Percentiles rank a stretch among this genome's conserved stretches.
Conservation (phyloP, 768 basidiomycete genomes). For the Pseudohyphozyma bogoriensis region DNA sequence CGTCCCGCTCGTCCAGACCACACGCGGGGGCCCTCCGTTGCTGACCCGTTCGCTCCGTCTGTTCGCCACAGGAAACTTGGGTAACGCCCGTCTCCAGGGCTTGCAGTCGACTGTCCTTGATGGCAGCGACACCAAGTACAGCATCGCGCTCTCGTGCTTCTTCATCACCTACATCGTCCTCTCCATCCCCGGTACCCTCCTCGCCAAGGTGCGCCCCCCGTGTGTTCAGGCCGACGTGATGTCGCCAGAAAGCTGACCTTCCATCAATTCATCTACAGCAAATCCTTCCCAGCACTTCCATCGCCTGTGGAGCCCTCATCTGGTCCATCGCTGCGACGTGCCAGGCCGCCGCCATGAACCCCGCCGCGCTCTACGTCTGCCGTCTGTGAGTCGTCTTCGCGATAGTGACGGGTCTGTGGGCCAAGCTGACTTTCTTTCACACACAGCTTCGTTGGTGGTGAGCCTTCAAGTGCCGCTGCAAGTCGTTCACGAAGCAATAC, state of each 20-base stretch:
- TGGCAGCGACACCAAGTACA: conserved; percentile 36
- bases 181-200: conserved; percentile 41
- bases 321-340: conserved; percentile 40
- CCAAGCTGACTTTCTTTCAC: too few relatives aligned
- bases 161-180: conserved; percentile 39
- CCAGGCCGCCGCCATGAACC: conserved; percentile 37
- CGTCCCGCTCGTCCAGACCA: neutral
- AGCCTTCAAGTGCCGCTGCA: too few relatives aligned
- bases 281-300: conserved; percentile 37
- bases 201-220: conserved; percentile 28
- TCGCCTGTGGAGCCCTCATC: conserved; percentile 39
- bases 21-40: neutral
- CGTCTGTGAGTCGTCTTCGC: conserved; percentile 38
- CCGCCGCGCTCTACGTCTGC: conserved; percentile 38
- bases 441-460: too few relatives aligned
- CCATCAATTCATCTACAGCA: neutral
- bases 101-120: conserved; percentile 36
- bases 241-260: too few relatives aligned
- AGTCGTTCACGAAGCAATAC: too few relatives aligned
- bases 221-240: neutral
- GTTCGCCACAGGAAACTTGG: conserved; percentile 35
- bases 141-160: conserved; percentile 36
- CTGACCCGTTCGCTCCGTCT: neutral
- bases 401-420: conserved; percentile 29
- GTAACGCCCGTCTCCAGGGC: conserved; percentile 38